Evolutionary conservation across 176 grass and related monocot genomes (phyloP).

Genomic region (Chrysopogon serrulatus): DNA sequence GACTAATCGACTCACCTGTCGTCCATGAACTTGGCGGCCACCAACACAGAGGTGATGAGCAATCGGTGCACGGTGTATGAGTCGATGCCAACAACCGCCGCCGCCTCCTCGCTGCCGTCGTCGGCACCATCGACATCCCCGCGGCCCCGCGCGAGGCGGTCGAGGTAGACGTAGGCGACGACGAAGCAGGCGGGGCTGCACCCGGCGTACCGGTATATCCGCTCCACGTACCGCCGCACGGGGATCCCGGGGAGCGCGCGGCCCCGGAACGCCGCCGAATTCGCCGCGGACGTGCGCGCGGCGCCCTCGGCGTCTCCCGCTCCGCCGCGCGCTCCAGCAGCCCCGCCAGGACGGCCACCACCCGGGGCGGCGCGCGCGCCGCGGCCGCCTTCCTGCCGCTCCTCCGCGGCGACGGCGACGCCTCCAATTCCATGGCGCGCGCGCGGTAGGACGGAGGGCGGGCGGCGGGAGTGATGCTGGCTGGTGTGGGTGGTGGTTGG

Average conservation of each 20-base stretch:
- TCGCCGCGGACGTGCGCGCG: no score
- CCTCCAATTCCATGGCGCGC: neutral
- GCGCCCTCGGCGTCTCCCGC: neutral
- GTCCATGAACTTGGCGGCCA: slow-evolving; percentile 66
- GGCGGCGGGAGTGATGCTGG: neutral
- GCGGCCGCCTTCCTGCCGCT: neutral
- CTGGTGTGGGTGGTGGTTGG: neutral
- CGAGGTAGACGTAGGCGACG: slow-evolving; percentile 69
- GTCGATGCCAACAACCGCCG: slow-evolving; percentile 20
- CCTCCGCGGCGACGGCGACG: neutral
- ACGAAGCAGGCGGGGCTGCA: slow-evolving; percentile 76
- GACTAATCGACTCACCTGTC: slow-evolving; percentile 44
- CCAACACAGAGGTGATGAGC: slow-evolving; percentile 70
- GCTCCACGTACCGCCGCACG: slow-evolving; percentile 55
- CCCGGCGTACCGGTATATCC: slow-evolving; percentile 64
- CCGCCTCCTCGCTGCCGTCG: neutral
- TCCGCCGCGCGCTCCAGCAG: slow-evolving; percentile 59
- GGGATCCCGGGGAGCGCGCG: slow-evolving; percentile 44
- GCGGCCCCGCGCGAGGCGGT: slow-evolving; percentile 41
- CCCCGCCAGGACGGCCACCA: slow-evolving; percentile 49
- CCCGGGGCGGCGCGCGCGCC: slow-evolving; percentile 27
- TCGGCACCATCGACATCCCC: neutral
- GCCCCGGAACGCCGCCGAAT: slow-evolving; percentile 35
- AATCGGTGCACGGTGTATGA: slow-evolving; percentile 67
- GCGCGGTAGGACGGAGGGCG: neutral